phyloP scores from a whole-genome alignment of 352 stramenopile species.

The Globisporangium megalacanthum region DNA sequence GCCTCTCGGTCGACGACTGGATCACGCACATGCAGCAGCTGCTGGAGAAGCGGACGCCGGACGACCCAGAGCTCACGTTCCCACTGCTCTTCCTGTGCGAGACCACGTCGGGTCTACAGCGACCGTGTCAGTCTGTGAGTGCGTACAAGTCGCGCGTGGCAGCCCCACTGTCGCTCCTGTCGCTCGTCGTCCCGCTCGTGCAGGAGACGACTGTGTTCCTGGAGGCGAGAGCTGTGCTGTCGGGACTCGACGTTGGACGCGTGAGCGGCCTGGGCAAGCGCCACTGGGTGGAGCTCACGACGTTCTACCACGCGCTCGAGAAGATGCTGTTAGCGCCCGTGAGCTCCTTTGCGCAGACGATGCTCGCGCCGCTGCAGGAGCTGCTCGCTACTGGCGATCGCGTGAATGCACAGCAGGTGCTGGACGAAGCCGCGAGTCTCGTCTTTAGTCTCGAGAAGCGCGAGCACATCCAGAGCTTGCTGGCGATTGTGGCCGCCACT shows the following conservation, averaged over 20 bases:
- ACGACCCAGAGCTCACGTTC: conserved; percentile 34
- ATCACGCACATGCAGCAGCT: conserved; percentile 29
- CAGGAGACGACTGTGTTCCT: conserved; percentile 64
- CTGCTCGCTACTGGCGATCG: conserved; percentile 32
- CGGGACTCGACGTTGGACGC: conserved; percentile 24
- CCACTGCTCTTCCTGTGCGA: conserved; percentile 63
- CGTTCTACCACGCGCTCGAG: conserved; percentile 57
- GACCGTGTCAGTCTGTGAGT: conserved; percentile 14
- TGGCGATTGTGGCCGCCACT: conserved; percentile 35
- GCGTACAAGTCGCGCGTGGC: conserved; percentile 19
- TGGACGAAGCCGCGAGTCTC: conserved; percentile 47
- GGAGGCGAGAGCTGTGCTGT: conserved; percentile 42
- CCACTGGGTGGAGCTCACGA: conserved; percentile 46
- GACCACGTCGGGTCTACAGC: conserved; percentile 21
- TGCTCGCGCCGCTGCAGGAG: conserved; percentile 48
- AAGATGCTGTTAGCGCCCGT: conserved; percentile 40
- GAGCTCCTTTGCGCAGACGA: conserved; percentile 45
- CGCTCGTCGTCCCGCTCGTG: conserved; percentile 51
- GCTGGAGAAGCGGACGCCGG: conserved; percentile 20
- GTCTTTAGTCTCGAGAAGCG: conserved; percentile 60
- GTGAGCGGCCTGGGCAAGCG: conserved; percentile 33
- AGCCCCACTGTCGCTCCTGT: conserved; percentile 42
- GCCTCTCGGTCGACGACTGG: conserved; percentile 43
- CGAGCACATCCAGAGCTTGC: conserved; percentile 47
- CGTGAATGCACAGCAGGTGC: conserved; percentile 30